Percentiles rank a stretch among this genome's conserved stretches.
phyloP scores from a whole-genome alignment of 306 rosid genomes.

The Cercis canadensis region DNA sequence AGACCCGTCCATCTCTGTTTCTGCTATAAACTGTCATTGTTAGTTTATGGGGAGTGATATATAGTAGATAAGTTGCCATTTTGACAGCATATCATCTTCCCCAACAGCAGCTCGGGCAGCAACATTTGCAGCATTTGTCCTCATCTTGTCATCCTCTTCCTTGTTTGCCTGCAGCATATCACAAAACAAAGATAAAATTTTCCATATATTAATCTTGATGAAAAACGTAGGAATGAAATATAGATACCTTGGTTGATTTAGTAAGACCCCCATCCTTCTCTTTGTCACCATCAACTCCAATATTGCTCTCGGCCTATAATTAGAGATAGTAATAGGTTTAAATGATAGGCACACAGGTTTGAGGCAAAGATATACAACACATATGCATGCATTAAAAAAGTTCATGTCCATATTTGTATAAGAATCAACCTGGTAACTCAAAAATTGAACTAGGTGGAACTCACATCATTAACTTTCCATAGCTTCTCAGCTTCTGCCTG shows the following conservation, averaged over 20 bases:
- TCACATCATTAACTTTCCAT: conserved; percentile 68
- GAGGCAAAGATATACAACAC: conserved; percentile 14
- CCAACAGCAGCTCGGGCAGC: conserved; percentile 99
- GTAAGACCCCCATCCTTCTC: conserved; percentile 85
- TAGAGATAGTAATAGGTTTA: conserved; percentile 21
- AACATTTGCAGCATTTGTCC: conserved; percentile 96
- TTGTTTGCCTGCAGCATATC: conserved; percentile 59
- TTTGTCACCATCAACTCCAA: conserved; percentile 75
- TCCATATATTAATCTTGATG: conserved; percentile 14
- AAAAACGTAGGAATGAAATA: neutral
- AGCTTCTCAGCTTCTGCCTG: conserved; percentile 78
- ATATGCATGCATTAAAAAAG: neutral
- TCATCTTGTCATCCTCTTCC: conserved; percentile 95
- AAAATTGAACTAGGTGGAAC: conserved; percentile 38
- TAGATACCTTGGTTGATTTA: conserved; percentile 71
- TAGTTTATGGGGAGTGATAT: too few relatives aligned
- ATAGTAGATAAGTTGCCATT: conserved; percentile 98
- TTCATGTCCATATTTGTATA: too few relatives aligned
- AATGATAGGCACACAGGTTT: conserved; percentile 24
- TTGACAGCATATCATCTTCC: conserved; percentile 94
- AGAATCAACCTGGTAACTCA: too few relatives aligned
- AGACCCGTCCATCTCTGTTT: too few relatives aligned
- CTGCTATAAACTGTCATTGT: too few relatives aligned
- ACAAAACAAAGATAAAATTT: too few relatives aligned
- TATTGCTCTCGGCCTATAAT: conserved; percentile 64